Conservation (phyloP, 768 basidiomycete species). For the Brasilioporus rufonigricans region DNA sequence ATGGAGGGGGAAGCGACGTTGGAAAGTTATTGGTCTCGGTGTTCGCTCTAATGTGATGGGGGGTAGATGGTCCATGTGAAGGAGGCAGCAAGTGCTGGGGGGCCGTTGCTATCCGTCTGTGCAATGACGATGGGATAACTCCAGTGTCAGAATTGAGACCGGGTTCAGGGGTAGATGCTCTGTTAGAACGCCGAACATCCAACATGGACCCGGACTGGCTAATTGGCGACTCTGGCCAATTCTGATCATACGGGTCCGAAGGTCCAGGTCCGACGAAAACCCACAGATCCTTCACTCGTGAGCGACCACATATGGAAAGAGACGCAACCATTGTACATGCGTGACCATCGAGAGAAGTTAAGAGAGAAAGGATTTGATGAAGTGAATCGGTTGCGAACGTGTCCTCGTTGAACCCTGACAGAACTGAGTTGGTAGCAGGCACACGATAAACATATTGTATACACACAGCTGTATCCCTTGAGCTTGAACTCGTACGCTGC, state of each 20-base stretch:
- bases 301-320: slow-evolving; percentile 66
- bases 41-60: slow-evolving; percentile 35
- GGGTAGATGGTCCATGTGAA: slow-evolving; percentile 10
- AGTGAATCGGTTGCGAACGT: slow-evolving; percentile 73
- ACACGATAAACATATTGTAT: slow-evolving; percentile 9
- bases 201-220: slow-evolving; percentile 36
- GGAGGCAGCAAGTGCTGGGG: slow-evolving; percentile 27
- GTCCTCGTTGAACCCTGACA: slow-evolving; percentile 74
- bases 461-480: slow-evolving; percentile 76
- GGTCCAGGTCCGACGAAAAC: slow-evolving; percentile 61
- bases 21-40: slow-evolving; percentile 31
- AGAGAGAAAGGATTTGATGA: slow-evolving; percentile 63
- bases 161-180: slow-evolving; percentile 32
- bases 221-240: slow-evolving; percentile 34
- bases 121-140: slow-evolving; percentile 27
- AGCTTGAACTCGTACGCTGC: slow-evolving; percentile 78
- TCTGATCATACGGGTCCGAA: slow-evolving; percentile 27
- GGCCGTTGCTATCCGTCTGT: slow-evolving; percentile 30
- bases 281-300: slow-evolving; percentile 76
- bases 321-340: slow-evolving; percentile 69
- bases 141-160: slow-evolving; percentile 21
- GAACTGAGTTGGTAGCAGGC: slow-evolving; percentile 18
- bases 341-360: slow-evolving; percentile 64
- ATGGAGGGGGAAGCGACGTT: slow-evolving; percentile 14
- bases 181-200: slow-evolving; percentile 37